phyloP scores from a whole-genome alignment of 2,329 filamentous ascomycete species.

The Ophiostoma perfectum region DNA sequence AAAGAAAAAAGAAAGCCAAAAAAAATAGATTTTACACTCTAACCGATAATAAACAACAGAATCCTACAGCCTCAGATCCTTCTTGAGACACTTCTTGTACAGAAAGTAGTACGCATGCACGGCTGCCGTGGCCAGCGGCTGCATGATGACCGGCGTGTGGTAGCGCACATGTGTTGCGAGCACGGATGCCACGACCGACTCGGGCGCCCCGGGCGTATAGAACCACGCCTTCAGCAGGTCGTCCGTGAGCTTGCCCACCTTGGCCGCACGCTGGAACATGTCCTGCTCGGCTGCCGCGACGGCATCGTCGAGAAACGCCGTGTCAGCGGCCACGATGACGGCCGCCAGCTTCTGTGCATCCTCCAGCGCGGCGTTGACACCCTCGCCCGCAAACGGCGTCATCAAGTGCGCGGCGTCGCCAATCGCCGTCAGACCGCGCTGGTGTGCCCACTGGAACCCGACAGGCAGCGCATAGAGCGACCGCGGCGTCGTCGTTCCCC shows the following conservation, averaged over 20 bases:
- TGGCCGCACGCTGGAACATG: slow-evolving; percentile 36
- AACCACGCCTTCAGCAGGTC: slow-evolving; percentile 42
- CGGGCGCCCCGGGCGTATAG: slow-evolving; percentile 43
- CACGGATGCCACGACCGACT: slow-evolving; percentile 36
- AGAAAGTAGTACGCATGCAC: slow-evolving; percentile 19
- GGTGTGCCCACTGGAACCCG: slow-evolving; percentile 44
- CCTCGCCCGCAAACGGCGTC: slow-evolving; percentile 54
- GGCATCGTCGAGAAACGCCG: neutral
- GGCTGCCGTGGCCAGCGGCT: slow-evolving; percentile 15
- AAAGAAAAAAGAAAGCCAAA: neutral
- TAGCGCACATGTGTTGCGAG: slow-evolving; percentile 31
- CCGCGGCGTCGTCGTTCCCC: slow-evolving; percentile 38
- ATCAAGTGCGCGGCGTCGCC: slow-evolving; percentile 58
- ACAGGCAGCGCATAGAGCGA: slow-evolving; percentile 51
- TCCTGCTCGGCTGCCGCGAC: slow-evolving; percentile 38
- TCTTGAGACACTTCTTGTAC: slow-evolving; percentile 15
- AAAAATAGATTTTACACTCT: neutral
- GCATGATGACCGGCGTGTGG: slow-evolving; percentile 15
- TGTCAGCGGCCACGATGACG: slow-evolving; percentile 35
- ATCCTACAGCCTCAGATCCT: slow-evolving; percentile 14
- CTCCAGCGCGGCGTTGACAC: slow-evolving; percentile 53
- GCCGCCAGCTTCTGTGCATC: slow-evolving; percentile 48
- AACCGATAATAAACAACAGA: neutral
- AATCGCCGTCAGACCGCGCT: slow-evolving; percentile 47
- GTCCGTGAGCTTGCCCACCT: slow-evolving; percentile 29